Evolutionary conservation across 2,329 filamentous ascomycete genomes (phyloP).

Genomic region (Lachnellula subtilissima): DNA sequence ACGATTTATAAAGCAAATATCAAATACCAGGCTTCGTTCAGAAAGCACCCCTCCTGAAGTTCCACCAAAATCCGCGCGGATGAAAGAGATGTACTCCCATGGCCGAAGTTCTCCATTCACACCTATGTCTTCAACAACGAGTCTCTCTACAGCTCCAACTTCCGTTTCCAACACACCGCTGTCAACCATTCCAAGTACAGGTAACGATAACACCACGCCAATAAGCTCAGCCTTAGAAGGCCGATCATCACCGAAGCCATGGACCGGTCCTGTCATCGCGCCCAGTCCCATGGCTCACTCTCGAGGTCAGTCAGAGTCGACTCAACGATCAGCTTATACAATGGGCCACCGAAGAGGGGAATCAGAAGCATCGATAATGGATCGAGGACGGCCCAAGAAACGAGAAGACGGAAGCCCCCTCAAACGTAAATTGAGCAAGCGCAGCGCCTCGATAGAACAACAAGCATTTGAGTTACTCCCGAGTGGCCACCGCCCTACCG

Average conservation of each 20-base stretch:
- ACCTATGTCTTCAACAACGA: constrained; percentile 35
- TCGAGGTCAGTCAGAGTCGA: constrained; percentile 22
- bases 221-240: constrained; percentile 1
- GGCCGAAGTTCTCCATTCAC: constrained; percentile 38
- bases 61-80: constrained; percentile 37
- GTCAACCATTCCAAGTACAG: constrained; percentile 5
- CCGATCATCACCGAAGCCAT: constrained; percentile 22
- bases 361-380: constrained; percentile 57
- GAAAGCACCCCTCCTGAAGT: constrained; percentile 41
- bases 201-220: background rate
- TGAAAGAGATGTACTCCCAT: constrained; percentile 43
- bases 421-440: constrained; percentile 29
- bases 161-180: constrained; percentile 20
- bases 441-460: constrained; percentile 39
- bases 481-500: constrained; percentile 48
- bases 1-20: constrained; percentile 15
- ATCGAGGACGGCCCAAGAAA: constrained; percentile 57
- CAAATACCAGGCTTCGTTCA: constrained; percentile 40
- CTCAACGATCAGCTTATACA: constrained; percentile 18
- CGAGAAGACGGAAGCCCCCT: constrained; percentile 38
- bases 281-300: constrained; percentile 14
- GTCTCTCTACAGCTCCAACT: constrained; percentile 21
- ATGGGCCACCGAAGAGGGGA: constrained; percentile 46
- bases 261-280: constrained; percentile 7
- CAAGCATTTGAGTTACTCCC: constrained; percentile 58